These are phyloP conservation scores for Phytopythium aichiense DNA, from an alignment of 352 stramenopile species.

Conservation along the genomic window DNA sequence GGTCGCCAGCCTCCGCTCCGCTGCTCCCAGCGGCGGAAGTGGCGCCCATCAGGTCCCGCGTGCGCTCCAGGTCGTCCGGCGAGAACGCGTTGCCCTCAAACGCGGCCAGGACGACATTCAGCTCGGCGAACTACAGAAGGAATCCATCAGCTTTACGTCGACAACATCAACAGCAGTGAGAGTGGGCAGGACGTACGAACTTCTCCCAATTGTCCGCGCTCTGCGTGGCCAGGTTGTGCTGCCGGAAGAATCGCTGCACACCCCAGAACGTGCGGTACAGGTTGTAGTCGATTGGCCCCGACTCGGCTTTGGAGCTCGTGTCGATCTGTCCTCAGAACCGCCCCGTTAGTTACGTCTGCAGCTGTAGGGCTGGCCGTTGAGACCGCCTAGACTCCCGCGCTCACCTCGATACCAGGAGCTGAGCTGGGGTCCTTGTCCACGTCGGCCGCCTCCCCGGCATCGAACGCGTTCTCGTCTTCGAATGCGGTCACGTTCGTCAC, in stretches of 20 bases:
- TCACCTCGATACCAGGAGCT: conserved; percentile 26
- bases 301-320: conserved; percentile 33
- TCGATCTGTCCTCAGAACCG: conserved; percentile 33
- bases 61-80: conserved; percentile 69
- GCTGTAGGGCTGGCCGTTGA: background rate
- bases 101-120: conserved; percentile 71
- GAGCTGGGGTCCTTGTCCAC: conserved; percentile 24
- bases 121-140: conserved; percentile 54
- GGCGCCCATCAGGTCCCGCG: conserved; percentile 38
- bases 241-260: conserved; percentile 83
- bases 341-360: background rate
- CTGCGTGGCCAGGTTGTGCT: conserved; percentile 61
- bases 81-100: conserved; percentile 88
- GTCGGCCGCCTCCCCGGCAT: conserved; percentile 55
- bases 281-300: conserved; percentile 83
- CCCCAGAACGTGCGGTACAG: conserved; percentile 91
- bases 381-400: background rate
- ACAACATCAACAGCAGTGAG: background rate
- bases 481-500: conserved; percentile 74
- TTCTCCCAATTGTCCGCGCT: conserved; percentile 72
- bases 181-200: conserved; percentile 53
- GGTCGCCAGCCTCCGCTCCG: conserved; percentile 27
- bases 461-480: conserved; percentile 76
- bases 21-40: conserved; percentile 37
- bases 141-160: background rate